A percentile compares a stretch with the other conserved stretches of the same genome.
Evolutionary conservation across 441 rosid genomes (phyloP).

Genomic region (Arabidopsis lyrata): DNA sequence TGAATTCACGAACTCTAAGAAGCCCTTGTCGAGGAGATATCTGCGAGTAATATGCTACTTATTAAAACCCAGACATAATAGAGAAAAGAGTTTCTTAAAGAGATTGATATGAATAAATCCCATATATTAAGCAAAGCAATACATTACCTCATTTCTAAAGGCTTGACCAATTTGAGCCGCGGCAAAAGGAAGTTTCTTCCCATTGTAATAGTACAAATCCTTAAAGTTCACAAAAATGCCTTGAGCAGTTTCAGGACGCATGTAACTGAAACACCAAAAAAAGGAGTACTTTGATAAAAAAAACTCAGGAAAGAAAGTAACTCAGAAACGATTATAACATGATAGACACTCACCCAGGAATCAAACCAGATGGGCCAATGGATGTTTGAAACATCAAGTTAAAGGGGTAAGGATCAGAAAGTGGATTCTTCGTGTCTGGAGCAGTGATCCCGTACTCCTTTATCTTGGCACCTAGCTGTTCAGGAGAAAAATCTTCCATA

Average conservation of each 20-base stretch:
- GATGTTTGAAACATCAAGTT: conserved; percentile 69
- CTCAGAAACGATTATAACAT: neutral
- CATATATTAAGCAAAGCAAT: conserved; percentile 1
- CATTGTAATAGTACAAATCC: conserved; percentile 59
- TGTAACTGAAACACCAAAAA: conserved; percentile 47
- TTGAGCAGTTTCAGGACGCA: conserved; percentile 75
- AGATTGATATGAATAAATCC: neutral
- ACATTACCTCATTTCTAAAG: conserved; percentile 60
- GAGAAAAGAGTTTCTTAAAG: neutral
- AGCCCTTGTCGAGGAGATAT: conserved; percentile 77
- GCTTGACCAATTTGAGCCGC: conserved; percentile 72
- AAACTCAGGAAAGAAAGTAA: neutral
- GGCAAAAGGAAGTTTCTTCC: conserved; percentile 63
- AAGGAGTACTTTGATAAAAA: neutral
- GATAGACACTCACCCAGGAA: conserved; percentile 50
- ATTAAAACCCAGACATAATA: neutral
- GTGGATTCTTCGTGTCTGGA: conserved; percentile 58
- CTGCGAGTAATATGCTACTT: conserved; percentile 39
- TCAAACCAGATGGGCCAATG: conserved; percentile 62
- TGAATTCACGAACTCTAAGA: conserved; percentile 65
- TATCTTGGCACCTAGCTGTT: conserved; percentile 77
- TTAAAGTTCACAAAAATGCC: conserved; percentile 66
- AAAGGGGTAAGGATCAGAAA: conserved; percentile 62
- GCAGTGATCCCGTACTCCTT: conserved; percentile 68
- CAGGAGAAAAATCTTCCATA: conserved; percentile 70